Conservation (phyloP, 192 early-diverging fungal genomes). For the Backusella macrospora region DNA sequence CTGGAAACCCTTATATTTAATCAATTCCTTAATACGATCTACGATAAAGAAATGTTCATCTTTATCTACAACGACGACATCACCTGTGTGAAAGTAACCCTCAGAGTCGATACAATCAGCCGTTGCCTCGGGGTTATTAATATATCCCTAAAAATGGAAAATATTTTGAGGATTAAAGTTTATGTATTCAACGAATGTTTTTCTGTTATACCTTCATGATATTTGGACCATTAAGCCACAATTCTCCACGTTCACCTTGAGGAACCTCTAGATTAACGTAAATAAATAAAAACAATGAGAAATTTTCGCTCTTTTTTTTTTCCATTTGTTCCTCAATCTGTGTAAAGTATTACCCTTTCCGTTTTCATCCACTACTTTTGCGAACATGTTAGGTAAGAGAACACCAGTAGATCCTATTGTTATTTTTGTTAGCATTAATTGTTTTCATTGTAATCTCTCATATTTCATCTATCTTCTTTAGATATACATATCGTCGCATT, state of each 20-base stretch:
- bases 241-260: constrained; percentile 68
- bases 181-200: not conserved
- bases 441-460: not conserved
- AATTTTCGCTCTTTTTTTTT: not conserved
- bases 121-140: constrained; percentile 78
- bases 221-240: constrained; percentile 77
- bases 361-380: constrained; percentile 75
- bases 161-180: not conserved
- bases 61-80: constrained; percentile 71
- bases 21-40: constrained; percentile 80
- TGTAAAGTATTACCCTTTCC: constrained; percentile 46
- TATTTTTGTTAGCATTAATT: not conserved
- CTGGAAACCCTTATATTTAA: constrained; percentile 87
- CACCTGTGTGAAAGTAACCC: constrained; percentile 84
- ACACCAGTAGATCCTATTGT: constrained; percentile 63
- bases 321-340: not conserved
- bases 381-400: constrained; percentile 71
- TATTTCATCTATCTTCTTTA: not conserved
- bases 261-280: constrained; percentile 45
- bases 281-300: not conserved
- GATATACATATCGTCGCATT: not conserved
- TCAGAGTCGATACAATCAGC: constrained; percentile 69
- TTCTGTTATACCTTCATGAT: constrained; percentile 65
- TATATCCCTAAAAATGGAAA: constrained; percentile 59
- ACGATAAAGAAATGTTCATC: constrained; percentile 60